Percentiles rank a stretch among this genome's conserved stretches.
Evolutionary conservation across 2,329 filamentous ascomycete genomes (phyloP).

Genomic region (Colletotrichum sp.): DNA sequence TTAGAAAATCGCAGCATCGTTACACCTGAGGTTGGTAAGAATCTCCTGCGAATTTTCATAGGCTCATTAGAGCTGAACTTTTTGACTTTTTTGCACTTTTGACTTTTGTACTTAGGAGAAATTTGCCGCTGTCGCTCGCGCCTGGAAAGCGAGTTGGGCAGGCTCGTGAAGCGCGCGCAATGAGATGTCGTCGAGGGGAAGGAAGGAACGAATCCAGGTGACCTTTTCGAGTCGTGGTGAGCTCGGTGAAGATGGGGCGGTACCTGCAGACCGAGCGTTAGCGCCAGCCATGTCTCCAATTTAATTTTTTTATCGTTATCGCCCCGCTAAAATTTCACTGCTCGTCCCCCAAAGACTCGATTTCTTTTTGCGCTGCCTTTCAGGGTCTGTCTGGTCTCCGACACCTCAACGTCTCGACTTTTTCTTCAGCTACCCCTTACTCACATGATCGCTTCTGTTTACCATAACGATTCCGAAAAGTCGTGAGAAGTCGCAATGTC

Average conservation of each 20-base stretch:
- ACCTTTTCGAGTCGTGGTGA: background rate
- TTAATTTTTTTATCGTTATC: conserved; percentile 5
- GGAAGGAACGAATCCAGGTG: background rate
- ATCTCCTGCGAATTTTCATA: background rate
- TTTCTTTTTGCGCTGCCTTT: conserved; percentile 13
- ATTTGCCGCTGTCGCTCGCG: background rate
- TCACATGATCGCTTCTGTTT: fast-evolving
- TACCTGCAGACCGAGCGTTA: background rate
- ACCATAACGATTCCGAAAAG: fast-evolving
- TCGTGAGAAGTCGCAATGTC: conserved; percentile 34
- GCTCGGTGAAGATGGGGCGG: conserved; percentile 1
- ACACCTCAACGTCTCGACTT: background rate
- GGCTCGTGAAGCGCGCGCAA: background rate
- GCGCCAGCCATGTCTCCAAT: background rate
- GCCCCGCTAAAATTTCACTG: conserved; percentile 17
- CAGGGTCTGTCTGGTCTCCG: background rate
- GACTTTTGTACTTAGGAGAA: background rate
- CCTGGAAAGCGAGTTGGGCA: fast-evolving
- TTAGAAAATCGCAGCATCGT: background rate
- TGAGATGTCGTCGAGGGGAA: background rate
- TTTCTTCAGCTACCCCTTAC: background rate
- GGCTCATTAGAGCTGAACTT: background rate
- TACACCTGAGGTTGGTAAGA: background rate
- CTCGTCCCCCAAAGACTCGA: background rate
- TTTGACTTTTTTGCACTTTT: background rate